phyloP scores from a whole-genome alignment of 2,329 filamentous ascomycete genomes.

The Colletotrichum liaoningense region DNA sequence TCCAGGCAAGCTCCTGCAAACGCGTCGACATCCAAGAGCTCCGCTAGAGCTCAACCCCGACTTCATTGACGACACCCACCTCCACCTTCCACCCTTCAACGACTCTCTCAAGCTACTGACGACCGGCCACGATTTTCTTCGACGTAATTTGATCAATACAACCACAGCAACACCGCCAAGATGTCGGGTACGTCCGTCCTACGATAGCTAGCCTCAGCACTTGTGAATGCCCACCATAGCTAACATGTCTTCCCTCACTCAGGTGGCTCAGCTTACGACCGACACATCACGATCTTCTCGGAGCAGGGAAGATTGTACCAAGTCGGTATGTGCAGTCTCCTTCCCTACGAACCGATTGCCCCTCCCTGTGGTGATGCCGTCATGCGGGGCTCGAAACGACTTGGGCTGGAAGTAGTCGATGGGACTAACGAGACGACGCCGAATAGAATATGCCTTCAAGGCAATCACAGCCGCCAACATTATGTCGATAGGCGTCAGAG shows the following conservation, averaged over 20 bases:
- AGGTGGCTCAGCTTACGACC: constrained; percentile 93
- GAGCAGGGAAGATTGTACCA: constrained; percentile 98
- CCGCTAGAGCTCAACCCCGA: constrained; percentile 36
- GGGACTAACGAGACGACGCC: constrained; percentile 40
- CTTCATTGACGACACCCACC: constrained; percentile 27
- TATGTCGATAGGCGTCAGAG: constrained; percentile 94
- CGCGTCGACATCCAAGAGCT: constrained; percentile 48
- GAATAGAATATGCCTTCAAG: constrained; percentile 99
- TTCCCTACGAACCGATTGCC: constrained; percentile 19
- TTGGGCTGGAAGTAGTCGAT: background rate
- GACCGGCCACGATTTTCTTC: constrained; percentile 39
- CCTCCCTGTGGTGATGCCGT: constrained; percentile 33
- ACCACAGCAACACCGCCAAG: constrained; percentile 45
- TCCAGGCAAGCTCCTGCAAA: constrained; percentile 62
- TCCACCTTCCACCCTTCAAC: constrained; percentile 40
- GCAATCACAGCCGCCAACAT: constrained; percentile 99
- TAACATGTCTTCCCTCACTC: constrained; percentile 43
- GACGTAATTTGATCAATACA: constrained; percentile 1
- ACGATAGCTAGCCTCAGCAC: constrained; percentile 29
- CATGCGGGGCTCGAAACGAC: constrained; percentile 24
- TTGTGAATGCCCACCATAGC: constrained; percentile 35
- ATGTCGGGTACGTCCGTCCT: constrained; percentile 63
- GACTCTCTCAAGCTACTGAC: constrained; percentile 16
- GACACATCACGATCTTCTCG: constrained; percentile 99
- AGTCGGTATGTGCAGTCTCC: constrained; percentile 81